phyloP scores from a whole-genome alignment of 768 basidiomycete species.

The Boletus subparvulus region DNA sequence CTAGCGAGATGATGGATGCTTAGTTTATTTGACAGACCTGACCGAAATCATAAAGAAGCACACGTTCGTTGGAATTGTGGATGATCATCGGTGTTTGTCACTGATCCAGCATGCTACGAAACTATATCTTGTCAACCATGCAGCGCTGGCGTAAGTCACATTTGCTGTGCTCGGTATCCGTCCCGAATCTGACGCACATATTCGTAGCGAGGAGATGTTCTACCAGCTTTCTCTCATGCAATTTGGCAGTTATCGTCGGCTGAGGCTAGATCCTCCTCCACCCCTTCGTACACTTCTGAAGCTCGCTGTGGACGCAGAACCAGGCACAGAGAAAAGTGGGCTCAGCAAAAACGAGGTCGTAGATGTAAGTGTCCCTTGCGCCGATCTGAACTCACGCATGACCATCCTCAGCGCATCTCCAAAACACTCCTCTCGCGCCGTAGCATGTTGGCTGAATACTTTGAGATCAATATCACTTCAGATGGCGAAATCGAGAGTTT shows the following conservation, averaged over 20 bases:
- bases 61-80: constrained; percentile 90
- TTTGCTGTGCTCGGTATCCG: neutral
- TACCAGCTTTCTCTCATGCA: constrained; percentile 92
- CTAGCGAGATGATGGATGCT: neutral
- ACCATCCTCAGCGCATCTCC: constrained; percentile 53
- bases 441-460: constrained; percentile 92
- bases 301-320: constrained; percentile 75
- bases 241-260: constrained; percentile 76
- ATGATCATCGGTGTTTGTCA: constrained; percentile 68
- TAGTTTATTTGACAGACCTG: constrained; percentile 51
- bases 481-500: constrained; percentile 71
- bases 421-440: constrained; percentile 58
- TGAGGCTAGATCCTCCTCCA: constrained; percentile 84
- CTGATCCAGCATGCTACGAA: constrained; percentile 87
- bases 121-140: constrained; percentile 87
- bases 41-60: constrained; percentile 83
- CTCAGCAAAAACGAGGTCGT: constrained; percentile 63
- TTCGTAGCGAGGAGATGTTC: constrained; percentile 82
- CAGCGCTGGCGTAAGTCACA: constrained; percentile 68
- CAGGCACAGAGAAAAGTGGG: constrained; percentile 47
- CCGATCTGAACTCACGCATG: neutral
- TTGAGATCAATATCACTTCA: constrained; percentile 68
- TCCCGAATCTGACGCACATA: neutral
- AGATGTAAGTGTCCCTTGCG: constrained; percentile 49
- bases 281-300: constrained; percentile 65